These are phyloP conservation scores for Aspergillus pseudoglaucus DNA, from an alignment of 2,329 filamentous ascomycete species.

Conservation along the genomic window DNA sequence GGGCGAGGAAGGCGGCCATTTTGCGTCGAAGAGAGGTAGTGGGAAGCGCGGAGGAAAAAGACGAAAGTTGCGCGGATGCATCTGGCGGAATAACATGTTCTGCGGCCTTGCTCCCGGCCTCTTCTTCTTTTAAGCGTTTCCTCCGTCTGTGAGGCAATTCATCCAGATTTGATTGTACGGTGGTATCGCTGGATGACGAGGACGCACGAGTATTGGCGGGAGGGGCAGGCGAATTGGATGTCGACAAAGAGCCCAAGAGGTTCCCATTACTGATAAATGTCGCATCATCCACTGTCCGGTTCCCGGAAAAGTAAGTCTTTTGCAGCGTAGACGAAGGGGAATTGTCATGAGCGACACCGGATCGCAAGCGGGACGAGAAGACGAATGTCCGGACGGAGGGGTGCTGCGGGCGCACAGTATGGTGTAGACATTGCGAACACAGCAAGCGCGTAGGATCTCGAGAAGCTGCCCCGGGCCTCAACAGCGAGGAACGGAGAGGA, in stretches of 20 bases:
- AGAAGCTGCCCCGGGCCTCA: conserved; percentile 23
- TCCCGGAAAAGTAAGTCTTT: conserved; percentile 36
- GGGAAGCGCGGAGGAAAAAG: conserved; percentile 51
- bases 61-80: conserved; percentile 56
- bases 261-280: conserved; percentile 12
- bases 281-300: conserved; percentile 17
- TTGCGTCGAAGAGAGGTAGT: conserved; percentile 56
- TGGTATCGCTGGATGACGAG: conserved; percentile 11
- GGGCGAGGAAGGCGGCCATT: conserved; percentile 74
- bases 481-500: conserved; percentile 30
- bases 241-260: conserved; percentile 21
- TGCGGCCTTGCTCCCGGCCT: conserved; percentile 12
- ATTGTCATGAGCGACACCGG: conserved; percentile 21
- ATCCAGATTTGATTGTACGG: conserved; percentile 12
- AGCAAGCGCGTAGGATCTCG: conserved; percentile 22
- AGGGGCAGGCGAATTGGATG: conserved; percentile 13
- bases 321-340: conserved; percentile 22
- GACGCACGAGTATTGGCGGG: conserved; percentile 6
- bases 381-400: conserved; percentile 25
- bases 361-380: conserved; percentile 24
- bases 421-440: conserved; percentile 30
- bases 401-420: conserved; percentile 10
- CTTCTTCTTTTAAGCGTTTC: conserved; percentile 35
- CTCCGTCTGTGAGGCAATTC: conserved; percentile 39
- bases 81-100: conserved; percentile 47